Evolutionary conservation across 768 basidiomycete species (phyloP), one percentile per base, ranked within the genome.

Genomic region (Boletus tylopilopsis): DNA sequence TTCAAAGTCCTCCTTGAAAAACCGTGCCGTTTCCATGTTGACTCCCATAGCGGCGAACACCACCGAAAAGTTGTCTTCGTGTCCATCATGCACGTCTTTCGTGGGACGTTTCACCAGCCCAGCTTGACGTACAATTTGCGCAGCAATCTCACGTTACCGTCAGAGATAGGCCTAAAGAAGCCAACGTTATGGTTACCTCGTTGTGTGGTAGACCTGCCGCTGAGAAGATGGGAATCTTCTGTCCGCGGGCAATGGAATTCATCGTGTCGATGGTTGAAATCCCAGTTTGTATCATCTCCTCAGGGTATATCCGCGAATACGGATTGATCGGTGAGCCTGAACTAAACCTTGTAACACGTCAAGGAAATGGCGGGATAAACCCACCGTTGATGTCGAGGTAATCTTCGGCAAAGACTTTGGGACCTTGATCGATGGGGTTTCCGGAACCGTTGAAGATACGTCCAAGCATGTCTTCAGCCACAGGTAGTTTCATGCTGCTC

Each of bases 21-120:
- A 99, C 45, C 95, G 85, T 41, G 96, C 96, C 6, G 96, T 98
- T 71, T 99, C 96, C 94, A 96, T 96, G 76, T 99, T 99, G 51
- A 95, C 96, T 80, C 96, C 96, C 96, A 99, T 98, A 34, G 96
- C 96, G 49, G 94, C 96, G 68, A 98, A 99, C 41, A 98, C 96
- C 64, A 99, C 94, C 41, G 93, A 95, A 80, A 99, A 99, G 72
- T 99, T 99, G 75, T 99, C 95, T 76, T 96, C 95, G 72, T 98
- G 95, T 48, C 94, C 95, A 64, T 99, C 96, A 64, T 94, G 94
- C 15, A 95, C 94, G 62, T 90, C 93, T 71, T 98, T 98, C 40
- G 90, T 93, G 7, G 96, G 95, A 39, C 94, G 79, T 73, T 93
- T 94, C 64, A 99, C 96, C 51, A 99, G 76, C 54, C 95, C 96